Percentiles rank a stretch among this genome's conserved stretches.
Conservation (phyloP, 306 rosid genomes). For the Ochetophila trinervis region DNA sequence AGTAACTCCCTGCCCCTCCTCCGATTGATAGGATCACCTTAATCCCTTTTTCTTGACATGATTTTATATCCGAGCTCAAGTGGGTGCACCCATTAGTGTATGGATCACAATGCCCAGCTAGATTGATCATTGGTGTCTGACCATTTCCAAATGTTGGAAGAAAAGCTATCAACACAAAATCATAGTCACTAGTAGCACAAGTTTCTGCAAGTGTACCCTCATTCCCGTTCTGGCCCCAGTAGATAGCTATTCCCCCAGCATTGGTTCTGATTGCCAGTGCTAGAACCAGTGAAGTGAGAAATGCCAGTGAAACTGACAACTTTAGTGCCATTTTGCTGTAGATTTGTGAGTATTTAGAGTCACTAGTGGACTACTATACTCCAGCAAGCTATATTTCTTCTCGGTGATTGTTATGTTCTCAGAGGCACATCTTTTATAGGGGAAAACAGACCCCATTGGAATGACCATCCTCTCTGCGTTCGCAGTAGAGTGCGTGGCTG, state of each 20-base stretch:
- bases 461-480: too few relatives aligned
- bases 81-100: background rate
- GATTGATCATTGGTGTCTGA: background rate
- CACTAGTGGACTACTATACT: too few relatives aligned
- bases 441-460: background rate
- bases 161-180: background rate
- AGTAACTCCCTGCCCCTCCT: constrained; percentile 4
- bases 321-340: background rate
- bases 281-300: background rate
- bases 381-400: too few relatives aligned
- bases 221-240: background rate
- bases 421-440: background rate
- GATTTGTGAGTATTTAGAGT: background rate
- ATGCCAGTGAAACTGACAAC: background rate
- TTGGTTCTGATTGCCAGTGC: background rate
- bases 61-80: constrained; percentile 7
- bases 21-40: constrained; percentile 17
- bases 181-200: background rate
- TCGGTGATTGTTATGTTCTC: background rate
- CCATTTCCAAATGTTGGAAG: background rate
- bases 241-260: background rate
- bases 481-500: background rate
- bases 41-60: constrained; percentile 24
- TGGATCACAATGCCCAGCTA: constrained; percentile 3
- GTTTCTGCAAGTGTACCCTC: background rate